Base-by-base conservation (phyloP, 805 yeast genomes). In the Lachancea lanzarotensis region DNA sequence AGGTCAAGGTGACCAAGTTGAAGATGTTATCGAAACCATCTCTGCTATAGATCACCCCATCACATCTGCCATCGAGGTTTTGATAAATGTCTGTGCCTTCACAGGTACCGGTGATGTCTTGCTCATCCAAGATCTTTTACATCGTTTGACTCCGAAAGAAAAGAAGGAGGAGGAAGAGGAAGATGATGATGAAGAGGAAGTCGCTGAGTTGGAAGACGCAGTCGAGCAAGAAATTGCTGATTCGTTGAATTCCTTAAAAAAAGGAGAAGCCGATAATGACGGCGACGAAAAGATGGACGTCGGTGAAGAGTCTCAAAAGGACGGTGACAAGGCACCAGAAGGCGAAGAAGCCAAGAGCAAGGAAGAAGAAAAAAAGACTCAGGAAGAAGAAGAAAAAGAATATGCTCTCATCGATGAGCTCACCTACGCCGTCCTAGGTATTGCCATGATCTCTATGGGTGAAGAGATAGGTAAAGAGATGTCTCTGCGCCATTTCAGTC, bases 91-190 rank as follows among this genome's bases (percentile, higher is more conserved):
- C 43, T 86, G 97, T 70, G 95, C 98, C 3, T 90, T 84, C 69
- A 95, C 96, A 10, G 98, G 98, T 51, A 88, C 98, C 33, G 98
- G 98, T 54, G 93, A 93, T 63, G 98, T 93, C 27, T 75, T 93
- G 50, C 93, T 90, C 70, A 85, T 93, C 50, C 98, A 93, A 71
- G 81, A 87, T 32, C 73, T 93, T 59, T 76, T 91, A 57, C 95
- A 88, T 57, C 88, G 89, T 76, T 79, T 93, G 60, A 84, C 95
- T 6, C 76, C 78, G 38, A 69, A 68, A 45, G 80, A 81, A n/a
- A 79, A 78, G 54, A 78, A 81, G 36, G 68, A 69, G 45, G 84
- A 78, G 39, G 71, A 71, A 11, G 80, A 75, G 0, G 80, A 74
- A 16, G 84, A 79, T 8, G 81, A 78, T 35, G 84, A 78, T 16